Percentiles rank a stretch among this genome's conserved stretches.
Conservation (phyloP, 805 yeast genomes). For the Cyberlindnera xylosilytica region DNA sequence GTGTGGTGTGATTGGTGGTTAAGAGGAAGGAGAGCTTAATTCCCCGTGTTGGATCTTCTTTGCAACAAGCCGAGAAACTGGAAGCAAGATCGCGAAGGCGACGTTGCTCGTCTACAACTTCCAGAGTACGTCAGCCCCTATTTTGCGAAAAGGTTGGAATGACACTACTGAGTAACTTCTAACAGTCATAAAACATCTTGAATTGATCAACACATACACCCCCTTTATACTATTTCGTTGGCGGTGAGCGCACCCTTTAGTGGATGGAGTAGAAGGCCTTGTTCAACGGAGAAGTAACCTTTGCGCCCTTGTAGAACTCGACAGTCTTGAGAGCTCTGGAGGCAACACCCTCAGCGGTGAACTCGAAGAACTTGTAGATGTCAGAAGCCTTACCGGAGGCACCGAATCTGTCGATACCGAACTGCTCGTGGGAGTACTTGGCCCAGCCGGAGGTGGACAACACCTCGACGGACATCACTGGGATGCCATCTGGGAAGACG, state of each 20-base stretch:
- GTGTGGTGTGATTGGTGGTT: no score
- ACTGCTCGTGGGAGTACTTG: slow-evolving; percentile 93
- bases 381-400: slow-evolving; percentile 88
- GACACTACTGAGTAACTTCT: background rate
- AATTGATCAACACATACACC: background rate
- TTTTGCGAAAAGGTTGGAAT: background rate
- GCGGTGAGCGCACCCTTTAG: no score
- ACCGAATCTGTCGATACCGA: slow-evolving; percentile 95
- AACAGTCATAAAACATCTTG: background rate
- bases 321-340: slow-evolving; percentile 77
- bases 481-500: slow-evolving; percentile 92
- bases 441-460: slow-evolving; percentile 90
- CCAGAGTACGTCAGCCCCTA: background rate
- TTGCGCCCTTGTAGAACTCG: slow-evolving; percentile 76
- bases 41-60: no score
- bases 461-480: slow-evolving; percentile 92
- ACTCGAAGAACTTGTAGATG: slow-evolving; percentile 80
- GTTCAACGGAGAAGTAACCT: slow-evolving; percentile 71
- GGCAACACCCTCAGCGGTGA: slow-evolving; percentile 92
- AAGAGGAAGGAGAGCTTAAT: no score
- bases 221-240: no score
- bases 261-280: slow-evolving; percentile 60
- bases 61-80: no score
- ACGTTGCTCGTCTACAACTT: no score
- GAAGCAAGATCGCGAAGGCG: no score